Base-by-base conservation (phyloP, 2,329 filamentous ascomycete genomes). In the Nemania sp. region DNA sequence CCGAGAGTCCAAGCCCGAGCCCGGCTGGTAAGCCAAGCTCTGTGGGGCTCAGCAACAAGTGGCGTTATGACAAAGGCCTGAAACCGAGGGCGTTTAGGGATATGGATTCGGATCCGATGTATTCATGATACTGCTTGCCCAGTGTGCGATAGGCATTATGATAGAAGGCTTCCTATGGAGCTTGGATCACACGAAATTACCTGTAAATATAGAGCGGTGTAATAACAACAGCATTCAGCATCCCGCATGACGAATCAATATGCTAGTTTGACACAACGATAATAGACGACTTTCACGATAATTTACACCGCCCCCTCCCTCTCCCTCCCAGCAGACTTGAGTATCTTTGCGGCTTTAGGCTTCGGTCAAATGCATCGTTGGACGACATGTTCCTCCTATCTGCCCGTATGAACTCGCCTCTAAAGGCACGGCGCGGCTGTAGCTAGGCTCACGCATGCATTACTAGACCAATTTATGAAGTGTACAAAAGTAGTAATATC, bases 1-100 rank as follows among this genome's bases (percentile, higher is more conserved):
- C 87, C 1, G 78, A 81, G 12, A 86, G 87, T 15, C 89, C 89
- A 1, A 92, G 86, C 60, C 89, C 90, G 1, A 74, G 77, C 50
- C 83, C 84, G 5, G 73, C 77, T 5, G 79, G 81, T 31, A 91
- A 88, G 74, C 81, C 84, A 52, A 86, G 86, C 36, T 91, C 84
- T 61, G 84, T 95, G 47, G 85, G 86, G 0, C 68, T 97, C 67
- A 97, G 93, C 72, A 96, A 86, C 75, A 96, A 94, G 75, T 97
- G 93, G 93, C 73, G 97, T 56, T 97, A 96, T 68, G 91, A 97
- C 72, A 90, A 86, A 73, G 88, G 89, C 19, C 52, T 60, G 55
- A 59, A 44, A 28, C 20, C 33, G 7, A 50, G 23, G 40, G 40
- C 49, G 8, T 48, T 50, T 23, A 53, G 44, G 43, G 59, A 61